Conservation (phyloP, 495 filamentous ascomycete genomes). For the Platismatia glauca region DNA sequence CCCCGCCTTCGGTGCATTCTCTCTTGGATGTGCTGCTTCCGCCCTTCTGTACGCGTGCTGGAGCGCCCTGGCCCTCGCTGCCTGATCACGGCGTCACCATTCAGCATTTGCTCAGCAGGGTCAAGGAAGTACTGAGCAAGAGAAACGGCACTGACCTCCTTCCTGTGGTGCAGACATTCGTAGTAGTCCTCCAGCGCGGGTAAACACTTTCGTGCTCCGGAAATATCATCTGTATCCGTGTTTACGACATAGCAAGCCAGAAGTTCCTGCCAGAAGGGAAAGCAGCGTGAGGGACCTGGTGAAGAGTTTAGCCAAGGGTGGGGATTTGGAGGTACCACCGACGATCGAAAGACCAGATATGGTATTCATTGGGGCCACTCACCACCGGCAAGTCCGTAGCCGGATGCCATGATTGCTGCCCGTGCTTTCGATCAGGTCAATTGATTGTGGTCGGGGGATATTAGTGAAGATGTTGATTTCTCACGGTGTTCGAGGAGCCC, state of each 20-base stretch:
- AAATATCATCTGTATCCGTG: slow-evolving; percentile 58
- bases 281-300: slow-evolving; percentile 82
- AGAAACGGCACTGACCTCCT: slow-evolving; percentile 63
- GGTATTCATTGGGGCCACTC: neutral
- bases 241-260: slow-evolving; percentile 86
- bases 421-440: neutral
- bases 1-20: slow-evolving; percentile 63
- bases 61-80: slow-evolving; percentile 62
- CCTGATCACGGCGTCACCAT: slow-evolving; percentile 39
- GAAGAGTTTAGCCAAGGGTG: slow-evolving; percentile 2
- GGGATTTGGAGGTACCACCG: neutral
- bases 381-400: slow-evolving; percentile 24
- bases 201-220: slow-evolving; percentile 80
- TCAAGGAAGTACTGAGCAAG: neutral
- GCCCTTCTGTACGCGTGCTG: slow-evolving; percentile 83
- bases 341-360: neutral
- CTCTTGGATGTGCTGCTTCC: slow-evolving; percentile 63
- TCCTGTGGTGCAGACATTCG: slow-evolving; percentile 95
- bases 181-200: slow-evolving; percentile 94
- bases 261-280: slow-evolving; percentile 96
- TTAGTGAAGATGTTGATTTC: neutral
- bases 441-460: neutral
- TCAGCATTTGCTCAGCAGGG: slow-evolving; percentile 12
- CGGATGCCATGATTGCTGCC: slow-evolving; percentile 17
- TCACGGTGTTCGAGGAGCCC: neutral